phyloP scores from a whole-genome alignment of 2,329 filamentous ascomycete species.

The Colletotrichum tofieldiae region DNA sequence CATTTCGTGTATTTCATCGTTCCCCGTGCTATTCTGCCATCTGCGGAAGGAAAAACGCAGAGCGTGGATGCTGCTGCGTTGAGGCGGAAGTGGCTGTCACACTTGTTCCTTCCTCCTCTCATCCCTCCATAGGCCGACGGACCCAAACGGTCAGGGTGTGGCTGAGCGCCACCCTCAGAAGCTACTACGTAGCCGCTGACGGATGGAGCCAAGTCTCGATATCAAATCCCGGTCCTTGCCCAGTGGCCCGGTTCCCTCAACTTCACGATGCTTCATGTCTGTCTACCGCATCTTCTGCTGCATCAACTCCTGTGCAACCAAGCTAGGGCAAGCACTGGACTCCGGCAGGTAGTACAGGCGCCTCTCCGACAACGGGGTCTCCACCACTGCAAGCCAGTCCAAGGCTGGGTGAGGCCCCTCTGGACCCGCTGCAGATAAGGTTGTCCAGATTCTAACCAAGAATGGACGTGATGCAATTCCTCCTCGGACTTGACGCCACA shows the following conservation, averaged over 20 bases:
- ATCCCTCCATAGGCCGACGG: background rate
- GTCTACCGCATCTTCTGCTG: background rate
- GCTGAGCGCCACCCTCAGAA: constrained; percentile 12
- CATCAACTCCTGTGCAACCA: background rate
- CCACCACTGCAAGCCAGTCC: constrained; percentile 6
- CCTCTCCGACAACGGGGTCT: constrained; percentile 1
- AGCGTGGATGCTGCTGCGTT: background rate
- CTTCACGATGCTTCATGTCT: background rate
- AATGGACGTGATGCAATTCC: constrained; percentile 24
- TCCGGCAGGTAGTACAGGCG: constrained; percentile 1
- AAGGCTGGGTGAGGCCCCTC: background rate
- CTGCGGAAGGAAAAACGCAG: background rate
- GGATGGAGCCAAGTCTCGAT: constrained; percentile 24
- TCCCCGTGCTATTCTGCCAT: background rate
- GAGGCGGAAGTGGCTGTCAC: constrained; percentile 4
- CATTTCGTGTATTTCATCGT: background rate
- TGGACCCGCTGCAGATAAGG: constrained; percentile 32
- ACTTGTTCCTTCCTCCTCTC: background rate
- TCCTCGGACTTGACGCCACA: constrained; percentile 15
- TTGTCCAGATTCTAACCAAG: constrained; percentile 30
- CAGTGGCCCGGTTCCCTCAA: constrained; percentile 4
- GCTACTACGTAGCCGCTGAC: background rate
- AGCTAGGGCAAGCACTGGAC: constrained; percentile 8
- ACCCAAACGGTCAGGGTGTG: constrained; percentile 12
- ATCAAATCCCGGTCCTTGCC: constrained; percentile 24